Evolutionary conservation across 2,329 filamentous ascomycete species (phyloP).

Genomic region (Fusarium torulosum): DNA sequence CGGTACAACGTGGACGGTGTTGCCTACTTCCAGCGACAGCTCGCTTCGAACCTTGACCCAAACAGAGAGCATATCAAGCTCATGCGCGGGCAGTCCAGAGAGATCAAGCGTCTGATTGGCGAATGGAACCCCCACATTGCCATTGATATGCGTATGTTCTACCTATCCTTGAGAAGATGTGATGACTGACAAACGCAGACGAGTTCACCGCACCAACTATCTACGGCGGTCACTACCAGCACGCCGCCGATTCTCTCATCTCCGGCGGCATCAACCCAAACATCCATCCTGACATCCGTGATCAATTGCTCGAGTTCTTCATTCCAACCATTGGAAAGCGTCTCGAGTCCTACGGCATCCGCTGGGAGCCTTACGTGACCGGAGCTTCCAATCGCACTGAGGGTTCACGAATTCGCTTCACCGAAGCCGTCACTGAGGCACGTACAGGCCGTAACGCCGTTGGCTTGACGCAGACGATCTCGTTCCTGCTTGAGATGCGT

Average conservation of each 20-base stretch:
- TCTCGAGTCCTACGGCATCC: not conserved
- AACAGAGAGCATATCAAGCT: slow-evolving; percentile 25
- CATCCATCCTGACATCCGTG: slow-evolving; percentile 16
- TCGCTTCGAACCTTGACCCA: slow-evolving; percentile 13
- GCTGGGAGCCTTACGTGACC: slow-evolving; percentile 26
- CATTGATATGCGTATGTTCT: slow-evolving; percentile 14
- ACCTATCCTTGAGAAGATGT: rapidly evolving
- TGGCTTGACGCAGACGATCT: slow-evolving; percentile 11
- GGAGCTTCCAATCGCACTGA: slow-evolving; percentile 5
- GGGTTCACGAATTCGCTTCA: slow-evolving; percentile 5
- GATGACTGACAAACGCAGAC: not conserved
- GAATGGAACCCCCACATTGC: slow-evolving; percentile 23
- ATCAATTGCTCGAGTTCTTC: slow-evolving; percentile 14
- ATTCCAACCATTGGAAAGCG: slow-evolving; percentile 3
- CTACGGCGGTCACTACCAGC: slow-evolving; percentile 18
- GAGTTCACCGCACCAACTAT: slow-evolving; percentile 12
- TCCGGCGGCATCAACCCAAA: slow-evolving; percentile 19
- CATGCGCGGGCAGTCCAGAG: slow-evolving; percentile 1
- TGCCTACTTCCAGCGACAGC: slow-evolving; percentile 24
- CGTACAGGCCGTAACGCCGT: slow-evolving; percentile 11
- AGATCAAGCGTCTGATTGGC: slow-evolving; percentile 8
- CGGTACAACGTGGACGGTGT: slow-evolving; percentile 24
- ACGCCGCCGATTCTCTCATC: slow-evolving; percentile 1
- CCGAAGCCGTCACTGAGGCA: slow-evolving; percentile 18
- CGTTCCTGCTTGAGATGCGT: slow-evolving; percentile 11